Conservation (phyloP, 2,329 filamentous ascomycete genomes). For the Stromatinia cepivora region DNA sequence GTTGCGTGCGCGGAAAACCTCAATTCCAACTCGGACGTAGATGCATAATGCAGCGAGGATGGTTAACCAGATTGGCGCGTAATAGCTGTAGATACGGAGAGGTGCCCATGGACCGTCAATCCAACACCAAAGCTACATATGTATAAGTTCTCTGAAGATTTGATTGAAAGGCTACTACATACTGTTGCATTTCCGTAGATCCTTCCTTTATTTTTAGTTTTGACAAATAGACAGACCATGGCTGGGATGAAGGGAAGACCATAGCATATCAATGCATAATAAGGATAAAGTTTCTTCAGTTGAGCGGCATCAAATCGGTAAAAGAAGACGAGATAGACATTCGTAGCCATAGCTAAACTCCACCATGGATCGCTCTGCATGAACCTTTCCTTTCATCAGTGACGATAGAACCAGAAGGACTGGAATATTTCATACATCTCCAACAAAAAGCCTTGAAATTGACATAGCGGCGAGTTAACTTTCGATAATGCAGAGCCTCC, state of each 20-base stretch:
- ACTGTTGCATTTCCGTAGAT: constrained; percentile 45
- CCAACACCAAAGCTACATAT: constrained; percentile 76
- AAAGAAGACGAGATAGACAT: constrained; percentile 63
- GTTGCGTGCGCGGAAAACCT: constrained; percentile 64
- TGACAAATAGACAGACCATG: constrained; percentile 55
- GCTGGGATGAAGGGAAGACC: constrained; percentile 56
- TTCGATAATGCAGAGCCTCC: constrained; percentile 47
- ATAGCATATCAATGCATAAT: constrained; percentile 56
- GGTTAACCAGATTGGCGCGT: constrained; percentile 67
- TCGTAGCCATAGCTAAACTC: constrained; percentile 61
- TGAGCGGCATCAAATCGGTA: constrained; percentile 52
- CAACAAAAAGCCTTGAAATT: constrained; percentile 78
- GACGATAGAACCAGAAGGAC: background rate
- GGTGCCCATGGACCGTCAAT: constrained; percentile 65
- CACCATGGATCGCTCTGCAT: constrained; percentile 54
- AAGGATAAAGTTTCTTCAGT: constrained; percentile 54
- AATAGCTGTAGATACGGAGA: constrained; percentile 73
- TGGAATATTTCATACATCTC: constrained; percentile 66
- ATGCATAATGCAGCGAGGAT: constrained; percentile 63
- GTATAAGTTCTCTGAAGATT: constrained; percentile 47
- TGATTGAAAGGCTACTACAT: background rate
- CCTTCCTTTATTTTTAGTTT: constrained; percentile 38
- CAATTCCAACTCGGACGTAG: constrained; percentile 63
- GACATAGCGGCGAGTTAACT: constrained; percentile 48
- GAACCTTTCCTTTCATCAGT: constrained; percentile 61